Evolutionary conservation across 768 basidiomycete species (phyloP), one percentile per base, ranked within the genome.

Genomic region (Multifurca ochricompacta): DNA sequence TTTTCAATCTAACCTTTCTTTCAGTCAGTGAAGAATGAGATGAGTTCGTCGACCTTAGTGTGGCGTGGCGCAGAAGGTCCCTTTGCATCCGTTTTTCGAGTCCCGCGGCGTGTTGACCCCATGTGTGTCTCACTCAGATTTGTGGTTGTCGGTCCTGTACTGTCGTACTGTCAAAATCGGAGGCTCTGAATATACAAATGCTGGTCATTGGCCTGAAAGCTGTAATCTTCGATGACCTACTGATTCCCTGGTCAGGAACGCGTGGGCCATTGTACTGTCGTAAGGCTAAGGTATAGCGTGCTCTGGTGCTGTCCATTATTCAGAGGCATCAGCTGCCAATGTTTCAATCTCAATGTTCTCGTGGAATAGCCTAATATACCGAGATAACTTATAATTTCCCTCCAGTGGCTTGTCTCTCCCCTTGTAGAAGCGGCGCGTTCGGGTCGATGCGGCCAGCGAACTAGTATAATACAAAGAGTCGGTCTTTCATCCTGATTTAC

Each of bases 11-110:
- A 31, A 23, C 27, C 23, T 40, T 34, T 18, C 32, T 21, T n/a
- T 51, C 51, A 21, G 37, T 39, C 2, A n/a, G 37, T 16, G 30
- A 37, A 30, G n/a, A 19, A n/a, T 25, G 50, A 46, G 32, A n/a
- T 25, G 50, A 46, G 32, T 27, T 51, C 30, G 28, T 7, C 27
- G 28, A 8, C n/a, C 9, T 28, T 36, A 27, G 41, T 37, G 14
- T 34, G 46, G 53, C n/a, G n/a, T 48, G 48, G 55, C 37, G 42
- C 16, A 36, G 36, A 32, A 45, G 13, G 19, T 32, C 32, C n/a
- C 28, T 53, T 56, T 56, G 37, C 55, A 34, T 25, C 49, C 55
- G 28, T 34, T 56, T 56, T 51, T 56, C 35, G 55, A 41, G 41
- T 39, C 37, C 49, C 49, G 55, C 50, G 55, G 37, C 44, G 34